Conservation (phyloP, 2,329 filamentous ascomycete species). For the Neodidymelliopsis sp. region DNA sequence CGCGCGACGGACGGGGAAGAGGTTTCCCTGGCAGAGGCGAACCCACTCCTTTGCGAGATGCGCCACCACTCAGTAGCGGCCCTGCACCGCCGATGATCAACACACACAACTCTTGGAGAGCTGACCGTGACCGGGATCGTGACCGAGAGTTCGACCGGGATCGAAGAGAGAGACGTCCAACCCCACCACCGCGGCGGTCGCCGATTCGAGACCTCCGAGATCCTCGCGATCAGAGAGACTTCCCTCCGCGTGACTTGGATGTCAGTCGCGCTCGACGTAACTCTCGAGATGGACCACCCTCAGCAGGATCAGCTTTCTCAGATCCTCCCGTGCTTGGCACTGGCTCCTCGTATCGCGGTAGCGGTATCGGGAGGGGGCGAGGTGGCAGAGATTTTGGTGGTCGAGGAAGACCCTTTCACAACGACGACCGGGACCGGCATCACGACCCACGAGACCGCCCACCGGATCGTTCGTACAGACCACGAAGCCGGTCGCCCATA, state of each 20-base stretch:
- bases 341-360: conserved; percentile 60
- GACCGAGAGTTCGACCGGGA: conserved; percentile 63
- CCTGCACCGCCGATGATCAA: conserved; percentile 31
- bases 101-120: conserved; percentile 62
- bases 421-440: conserved; percentile 58
- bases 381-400: conserved; percentile 55
- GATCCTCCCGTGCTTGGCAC: conserved; percentile 66
- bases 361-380: conserved; percentile 59
- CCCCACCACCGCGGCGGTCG: conserved; percentile 66
- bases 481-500: conserved; percentile 68
- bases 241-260: conserved; percentile 68
- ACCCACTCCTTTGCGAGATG: conserved; percentile 65
- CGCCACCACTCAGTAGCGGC: conserved; percentile 56
- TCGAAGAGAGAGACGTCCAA: conserved; percentile 67
- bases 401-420: conserved; percentile 56
- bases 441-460: conserved; percentile 53
- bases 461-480: conserved; percentile 60
- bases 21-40: conserved; percentile 68
- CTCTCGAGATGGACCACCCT: conserved; percentile 76
- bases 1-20: conserved; percentile 64
- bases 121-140: conserved; percentile 59
- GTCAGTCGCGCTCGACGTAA: conserved; percentile 71
- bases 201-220: conserved; percentile 66
- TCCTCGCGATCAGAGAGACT: conserved; percentile 68
- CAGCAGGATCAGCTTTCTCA: conserved; percentile 74